Conservation (phyloP, 148 eudicot species). For the Linanthus parryae region DNA sequence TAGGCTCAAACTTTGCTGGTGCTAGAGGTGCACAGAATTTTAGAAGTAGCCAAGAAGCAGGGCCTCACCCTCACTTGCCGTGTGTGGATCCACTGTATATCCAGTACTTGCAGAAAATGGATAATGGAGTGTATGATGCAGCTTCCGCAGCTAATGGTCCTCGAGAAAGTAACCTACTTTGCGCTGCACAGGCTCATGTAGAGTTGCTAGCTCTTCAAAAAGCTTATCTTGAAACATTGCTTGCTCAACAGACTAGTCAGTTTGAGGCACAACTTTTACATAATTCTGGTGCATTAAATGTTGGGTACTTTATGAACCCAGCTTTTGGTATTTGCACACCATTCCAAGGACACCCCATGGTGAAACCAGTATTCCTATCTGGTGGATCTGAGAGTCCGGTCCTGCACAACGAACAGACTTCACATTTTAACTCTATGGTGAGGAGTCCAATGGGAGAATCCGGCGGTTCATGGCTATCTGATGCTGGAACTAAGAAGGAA, state of each 20-base stretch:
- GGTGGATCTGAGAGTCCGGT: conserved; percentile 13
- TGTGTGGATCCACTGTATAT: conserved; percentile 19
- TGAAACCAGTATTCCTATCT: conserved; percentile 20
- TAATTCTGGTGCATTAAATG: conserved; percentile 20
- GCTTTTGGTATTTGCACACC: conserved; percentile 17
- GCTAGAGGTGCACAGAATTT: conserved; percentile 16
- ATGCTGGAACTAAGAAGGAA: conserved; percentile 24
- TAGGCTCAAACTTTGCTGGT: conserved; percentile 14
- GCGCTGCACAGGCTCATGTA: conserved; percentile 14
- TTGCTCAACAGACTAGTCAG: conserved; percentile 35
- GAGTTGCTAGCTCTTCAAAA: conserved; percentile 27
- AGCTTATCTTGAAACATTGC: conserved; percentile 34
- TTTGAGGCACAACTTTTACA: conserved; percentile 17
- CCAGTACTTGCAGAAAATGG: conserved; percentile 19
- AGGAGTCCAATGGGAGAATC: conserved; percentile 21
- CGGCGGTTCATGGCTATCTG: conserved; percentile 14
- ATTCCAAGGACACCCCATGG: conserved; percentile 21
- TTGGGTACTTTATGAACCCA: conserved; percentile 23
- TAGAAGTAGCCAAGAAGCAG: conserved; percentile 21
- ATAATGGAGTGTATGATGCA: conserved; percentile 17
- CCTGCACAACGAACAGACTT: conserved; percentile 17
- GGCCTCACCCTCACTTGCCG: conserved; percentile 16
- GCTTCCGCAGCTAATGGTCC: conserved; percentile 10
- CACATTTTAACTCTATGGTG: conserved; percentile 16
- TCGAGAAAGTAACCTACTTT: conserved; percentile 16